Conservation (phyloP, 2,329 filamentous ascomycete genomes). For the Balansia obtecta region DNA sequence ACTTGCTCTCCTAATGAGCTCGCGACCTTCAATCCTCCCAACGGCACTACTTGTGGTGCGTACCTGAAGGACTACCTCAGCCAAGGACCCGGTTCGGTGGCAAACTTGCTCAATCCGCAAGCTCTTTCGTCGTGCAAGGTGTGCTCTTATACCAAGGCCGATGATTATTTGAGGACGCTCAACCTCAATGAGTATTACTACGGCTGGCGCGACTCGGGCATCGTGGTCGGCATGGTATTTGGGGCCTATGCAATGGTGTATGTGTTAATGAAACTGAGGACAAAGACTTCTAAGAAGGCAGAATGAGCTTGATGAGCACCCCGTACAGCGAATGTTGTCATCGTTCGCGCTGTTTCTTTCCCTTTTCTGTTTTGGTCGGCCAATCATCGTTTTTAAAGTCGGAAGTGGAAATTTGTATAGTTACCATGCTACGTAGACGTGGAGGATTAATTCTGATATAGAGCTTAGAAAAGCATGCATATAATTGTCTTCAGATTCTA, state of each 20-base stretch:
- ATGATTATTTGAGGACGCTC: slow-evolving; percentile 46
- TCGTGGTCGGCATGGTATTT: slow-evolving; percentile 43
- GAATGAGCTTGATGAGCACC: slow-evolving; percentile 13
- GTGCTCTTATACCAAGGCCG: slow-evolving; percentile 44
- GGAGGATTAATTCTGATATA: no score
- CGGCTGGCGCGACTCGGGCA: slow-evolving; percentile 54
- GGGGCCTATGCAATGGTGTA: slow-evolving; percentile 39
- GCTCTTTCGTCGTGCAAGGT: slow-evolving; percentile 43
- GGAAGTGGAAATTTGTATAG: no score
- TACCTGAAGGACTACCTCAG: slow-evolving; percentile 43
- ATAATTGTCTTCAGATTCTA: no score
- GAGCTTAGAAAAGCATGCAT: no score
- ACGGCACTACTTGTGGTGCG: slow-evolving; percentile 39
- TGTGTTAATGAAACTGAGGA: slow-evolving; percentile 34
- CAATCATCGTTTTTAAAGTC: no score
- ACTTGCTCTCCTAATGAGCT: slow-evolving; percentile 35
- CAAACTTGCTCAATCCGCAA: slow-evolving; percentile 47
- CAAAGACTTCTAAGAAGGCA: slow-evolving; percentile 35
- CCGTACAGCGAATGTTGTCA: no score
- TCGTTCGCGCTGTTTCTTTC: no score
- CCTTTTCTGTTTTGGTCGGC: no score
- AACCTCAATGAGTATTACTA: slow-evolving; percentile 49
- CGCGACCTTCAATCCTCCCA: slow-evolving; percentile 37
- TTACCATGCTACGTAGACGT: no score
- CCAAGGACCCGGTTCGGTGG: slow-evolving; percentile 28